Conservation (phyloP, 768 basidiomycete genomes). For the Tricholoma flavovirens region DNA sequence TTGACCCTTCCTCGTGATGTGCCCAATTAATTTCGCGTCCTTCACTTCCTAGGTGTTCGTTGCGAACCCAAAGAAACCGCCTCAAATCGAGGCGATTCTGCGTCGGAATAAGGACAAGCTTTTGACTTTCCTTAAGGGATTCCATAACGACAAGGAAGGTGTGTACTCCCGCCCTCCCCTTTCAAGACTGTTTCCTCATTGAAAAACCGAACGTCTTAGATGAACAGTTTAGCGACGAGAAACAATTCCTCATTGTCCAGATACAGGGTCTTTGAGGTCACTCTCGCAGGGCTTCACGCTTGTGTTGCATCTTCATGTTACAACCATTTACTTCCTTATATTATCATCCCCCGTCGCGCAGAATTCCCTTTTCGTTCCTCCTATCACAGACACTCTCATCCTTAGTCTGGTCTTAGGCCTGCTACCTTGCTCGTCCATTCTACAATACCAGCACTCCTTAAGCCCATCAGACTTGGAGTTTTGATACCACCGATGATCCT, state of each 20-base stretch:
- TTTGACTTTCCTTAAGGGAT: slow-evolving; percentile 79
- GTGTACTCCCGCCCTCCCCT: slow-evolving; percentile 17
- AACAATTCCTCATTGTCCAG: slow-evolving; percentile 92
- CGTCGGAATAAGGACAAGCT: slow-evolving; percentile 93
- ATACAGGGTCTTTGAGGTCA: slow-evolving; percentile 64
- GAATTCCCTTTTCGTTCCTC: neutral
- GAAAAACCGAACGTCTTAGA: slow-evolving; percentile 37
- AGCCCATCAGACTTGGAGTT: neutral
- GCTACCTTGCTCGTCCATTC: neutral
- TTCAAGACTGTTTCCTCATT: neutral
- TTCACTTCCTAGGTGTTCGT: slow-evolving; percentile 73
- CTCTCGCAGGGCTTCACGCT: neutral
- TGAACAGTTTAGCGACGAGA: slow-evolving; percentile 97
- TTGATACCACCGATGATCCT: neutral
- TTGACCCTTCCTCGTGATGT: slow-evolving; percentile 1
- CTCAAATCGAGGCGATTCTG: slow-evolving; percentile 88
- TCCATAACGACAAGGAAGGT: slow-evolving; percentile 99
- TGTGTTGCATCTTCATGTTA: neutral
- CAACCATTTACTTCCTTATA: neutral
- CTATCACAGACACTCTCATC: neutral
- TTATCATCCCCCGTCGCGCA: neutral
- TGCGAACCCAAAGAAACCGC: slow-evolving; percentile 98
- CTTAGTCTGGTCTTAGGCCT: neutral
- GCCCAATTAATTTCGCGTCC: slow-evolving; percentile 3
- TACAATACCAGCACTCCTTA: neutral